Base-by-base conservation (phyloP, 2,329 filamentous ascomycete species). In the Pseudonectria foliicola region DNA sequence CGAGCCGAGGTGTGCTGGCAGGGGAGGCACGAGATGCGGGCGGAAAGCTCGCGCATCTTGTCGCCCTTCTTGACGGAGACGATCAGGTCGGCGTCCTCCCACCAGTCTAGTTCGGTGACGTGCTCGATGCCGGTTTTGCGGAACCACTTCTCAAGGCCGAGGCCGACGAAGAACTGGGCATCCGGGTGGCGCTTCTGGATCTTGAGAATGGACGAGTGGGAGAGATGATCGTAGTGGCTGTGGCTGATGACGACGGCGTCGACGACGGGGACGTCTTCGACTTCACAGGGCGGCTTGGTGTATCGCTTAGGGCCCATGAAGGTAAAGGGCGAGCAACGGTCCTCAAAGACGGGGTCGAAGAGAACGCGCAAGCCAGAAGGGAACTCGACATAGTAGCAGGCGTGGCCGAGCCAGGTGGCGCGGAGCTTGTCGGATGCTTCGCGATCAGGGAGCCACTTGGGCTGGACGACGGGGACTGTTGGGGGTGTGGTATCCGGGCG, bases 321-420 rank as follows among this genome's bases (percentile, higher is more conserved):
- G 25, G 68, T 70, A 47, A 90, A 69, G 0, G 90, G 90, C 21
- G 82, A 80, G 63, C 90, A 95, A 49, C 86, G 79, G 43, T 87
- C 78, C 56, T 90, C 86, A 47, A 95, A 94, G 24, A 95, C 89
- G 2, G 90, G 90, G 54, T 95, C 90, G 57, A 95, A 95, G 4
- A 96, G 75, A 4, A 94, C 86, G 35, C 90, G 80, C 34, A 96
- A 68, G 1, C 90, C 90, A 11, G 75, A 73, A 2, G 88, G 87
- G 52, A 89, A 95, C 60, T 95, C 90, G 48, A 94, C 77, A 53
- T 86, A 89, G 66, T 88, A 95, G 66, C 88, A 95, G 4, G 90
- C 89, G 59, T 96, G 90, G 25, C 90, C 90, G 3, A 96, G 77
- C 90, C 90, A 95, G 27, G 90, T 96, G 24, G 89, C 85, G 35